Base-by-base conservation (phyloP, 192 early-diverging fungal genomes). In the Phycomyces blakesleeanus region DNA sequence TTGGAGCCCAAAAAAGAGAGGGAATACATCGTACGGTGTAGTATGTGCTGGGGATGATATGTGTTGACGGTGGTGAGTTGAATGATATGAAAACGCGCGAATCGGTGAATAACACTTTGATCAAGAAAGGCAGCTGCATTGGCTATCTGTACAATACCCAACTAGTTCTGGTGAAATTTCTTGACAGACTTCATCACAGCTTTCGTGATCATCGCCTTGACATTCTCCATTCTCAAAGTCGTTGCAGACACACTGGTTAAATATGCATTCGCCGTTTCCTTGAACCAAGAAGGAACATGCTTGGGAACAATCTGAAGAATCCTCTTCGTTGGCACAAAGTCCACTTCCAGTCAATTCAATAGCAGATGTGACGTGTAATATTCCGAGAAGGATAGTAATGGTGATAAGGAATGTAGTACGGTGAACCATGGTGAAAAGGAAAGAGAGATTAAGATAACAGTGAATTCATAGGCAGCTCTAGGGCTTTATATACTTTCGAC, bases 201-300 rank as follows among this genome's bases (percentile, higher is more conserved):
- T 61, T 37, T 61, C 59, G 38, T 61, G 59, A 3, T 61, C 37
- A 61, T 61, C 59, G 22, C 51, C 44, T 51, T 61, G 47, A 10
- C 59, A 61, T 26, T 61, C 34, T 50, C 59, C 59, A 51, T 22
- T 21, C 34, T 50, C 59, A 38, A 34, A 21, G 18, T 61, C 59
- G 14, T 44, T 61, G 39, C 59, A 61, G 12, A 51, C 49, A 29
- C 59, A 61, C 37, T 40, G 38, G 22, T 61, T 37, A 27, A 51
- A 50, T 16, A 61, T 51, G 51, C 59, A 61, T 21, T 51, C 51
- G 29, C 59, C 59, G 18, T 29, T n/a, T 20, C 47, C 59, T 51
- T 37, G 27, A 56, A 56, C 55, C 29, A 34, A 34, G 29, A 34
- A 34, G 7, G 29, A 34, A 7, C 29, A 34, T 34, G 29, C 29